These are phyloP conservation scores for Penicillium sp. DNA, from an alignment of 2,329 filamentous ascomycete species.

Conservation along the genomic window DNA sequence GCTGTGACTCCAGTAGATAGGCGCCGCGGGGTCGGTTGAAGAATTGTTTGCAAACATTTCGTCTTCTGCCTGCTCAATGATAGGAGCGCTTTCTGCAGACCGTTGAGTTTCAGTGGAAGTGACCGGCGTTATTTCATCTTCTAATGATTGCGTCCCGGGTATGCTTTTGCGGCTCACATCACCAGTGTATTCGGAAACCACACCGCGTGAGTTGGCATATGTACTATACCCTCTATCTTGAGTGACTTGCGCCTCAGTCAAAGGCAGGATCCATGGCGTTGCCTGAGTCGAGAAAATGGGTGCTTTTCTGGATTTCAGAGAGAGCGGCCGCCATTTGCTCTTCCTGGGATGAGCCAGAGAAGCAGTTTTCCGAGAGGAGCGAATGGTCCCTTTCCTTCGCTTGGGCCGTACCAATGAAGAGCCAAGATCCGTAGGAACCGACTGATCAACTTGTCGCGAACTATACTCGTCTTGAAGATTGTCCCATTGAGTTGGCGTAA, in stretches of 20 bases:
- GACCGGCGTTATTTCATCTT: background rate
- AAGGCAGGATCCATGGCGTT: too few relatives aligned
- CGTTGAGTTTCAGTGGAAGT: background rate
- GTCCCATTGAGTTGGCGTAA: background rate
- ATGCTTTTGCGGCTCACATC: background rate
- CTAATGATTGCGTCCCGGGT: background rate
- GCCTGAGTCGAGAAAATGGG: too few relatives aligned
- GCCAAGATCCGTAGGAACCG: background rate
- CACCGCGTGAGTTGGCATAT: background rate
- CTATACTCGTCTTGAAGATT: background rate
- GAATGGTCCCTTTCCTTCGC: background rate
- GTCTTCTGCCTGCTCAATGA: background rate
- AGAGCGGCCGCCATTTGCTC: background rate
- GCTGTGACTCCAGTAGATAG: slow-evolving; percentile 36
- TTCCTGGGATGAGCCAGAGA: background rate
- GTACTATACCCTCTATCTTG: slow-evolving; percentile 9
- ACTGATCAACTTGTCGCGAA: background rate
- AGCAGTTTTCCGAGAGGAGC: background rate
- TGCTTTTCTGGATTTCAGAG: background rate
- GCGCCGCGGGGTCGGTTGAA: background rate
- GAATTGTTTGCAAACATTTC: background rate
- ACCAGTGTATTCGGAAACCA: background rate
- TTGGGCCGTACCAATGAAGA: background rate
- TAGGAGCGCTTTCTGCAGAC: background rate
- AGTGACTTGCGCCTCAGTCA: too few relatives aligned